Evolutionary conservation across 2,329 filamentous ascomycete species (phyloP).

Genomic region (Beauveria scarabaeidicola): DNA sequence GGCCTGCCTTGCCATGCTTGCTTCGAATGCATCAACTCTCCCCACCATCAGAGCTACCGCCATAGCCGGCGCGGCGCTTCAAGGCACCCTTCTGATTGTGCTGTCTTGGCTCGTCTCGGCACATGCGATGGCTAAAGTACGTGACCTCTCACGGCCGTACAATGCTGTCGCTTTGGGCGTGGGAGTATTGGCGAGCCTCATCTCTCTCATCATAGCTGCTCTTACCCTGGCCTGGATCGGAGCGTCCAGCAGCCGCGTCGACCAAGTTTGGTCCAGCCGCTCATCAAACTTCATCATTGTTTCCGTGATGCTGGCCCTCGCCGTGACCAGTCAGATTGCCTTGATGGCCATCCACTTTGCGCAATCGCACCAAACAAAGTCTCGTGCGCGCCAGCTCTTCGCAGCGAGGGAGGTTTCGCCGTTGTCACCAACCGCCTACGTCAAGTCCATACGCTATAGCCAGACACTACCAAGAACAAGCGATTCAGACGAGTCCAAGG

Average conservation of each 20-base stretch:
- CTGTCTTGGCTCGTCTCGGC: slow-evolving; percentile 4
- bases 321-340: slow-evolving; percentile 38
- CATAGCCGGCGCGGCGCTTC: slow-evolving; percentile 29
- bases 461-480: slow-evolving; percentile 30
- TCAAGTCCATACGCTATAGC: slow-evolving; percentile 47
- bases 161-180: slow-evolving; percentile 20
- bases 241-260: slow-evolving; percentile 22
- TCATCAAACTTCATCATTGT: slow-evolving; percentile 34
- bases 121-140: slow-evolving; percentile 12
- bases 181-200: slow-evolving; percentile 31
- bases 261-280: slow-evolving; percentile 13
- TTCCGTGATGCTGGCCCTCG: slow-evolving; percentile 35
- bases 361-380: slow-evolving; percentile 23
- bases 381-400: neutral
- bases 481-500: slow-evolving; percentile 22
- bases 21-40: neutral
- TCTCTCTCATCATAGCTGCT: slow-evolving; percentile 38
- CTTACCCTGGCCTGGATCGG: slow-evolving; percentile 33
- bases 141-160: slow-evolving; percentile 18
- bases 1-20: neutral
- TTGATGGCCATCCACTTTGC: slow-evolving; percentile 40
- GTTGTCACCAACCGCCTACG: slow-evolving; percentile 19
- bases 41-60: slow-evolving; percentile 19
- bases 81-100: slow-evolving; percentile 22
- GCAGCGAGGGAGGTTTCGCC: slow-evolving; percentile 17